These are phyloP conservation scores for Eucalyptus cloeziana DNA, from an alignment of 345 rosid genomes.

Conservation along the genomic window DNA sequence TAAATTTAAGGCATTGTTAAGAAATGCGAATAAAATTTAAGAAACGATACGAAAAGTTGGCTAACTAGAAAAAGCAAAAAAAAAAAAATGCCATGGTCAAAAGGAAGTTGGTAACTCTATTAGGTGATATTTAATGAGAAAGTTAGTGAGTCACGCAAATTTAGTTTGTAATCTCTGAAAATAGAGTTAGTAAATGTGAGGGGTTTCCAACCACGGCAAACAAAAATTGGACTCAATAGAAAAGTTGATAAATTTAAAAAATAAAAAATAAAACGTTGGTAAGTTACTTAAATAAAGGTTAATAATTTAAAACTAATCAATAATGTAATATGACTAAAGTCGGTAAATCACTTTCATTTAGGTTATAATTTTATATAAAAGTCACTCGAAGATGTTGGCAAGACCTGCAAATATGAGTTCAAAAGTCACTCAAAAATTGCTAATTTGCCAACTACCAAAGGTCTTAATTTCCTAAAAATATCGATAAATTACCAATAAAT, in stretches of 20 bases:
- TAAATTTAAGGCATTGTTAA: not conserved
- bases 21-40: not conserved
- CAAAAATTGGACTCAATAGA: not conserved
- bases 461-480: not conserved
- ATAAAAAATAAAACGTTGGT: not conserved
- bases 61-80: not conserved
- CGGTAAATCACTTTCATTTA: not conserved
- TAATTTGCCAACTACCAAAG: not conserved
- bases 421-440: not conserved
- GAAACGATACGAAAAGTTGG: not conserved
- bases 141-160: not conserved
- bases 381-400: not conserved
- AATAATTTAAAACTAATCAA: not conserved
- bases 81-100: not conserved
- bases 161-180: not conserved
- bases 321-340: not conserved
- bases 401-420: not conserved
- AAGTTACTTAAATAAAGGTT: not conserved
- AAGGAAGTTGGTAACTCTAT: not conserved
- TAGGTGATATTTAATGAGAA: not conserved
- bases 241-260: not conserved
- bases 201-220: not conserved
- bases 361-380: not conserved
- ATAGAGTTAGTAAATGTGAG: not conserved
- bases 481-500: not conserved